Percentiles rank a stretch among this genome's conserved stretches.
Evolutionary conservation across 2,329 filamentous ascomycete genomes (phyloP).

Genomic region (Stagonosporopsis chrysanthemi): DNA sequence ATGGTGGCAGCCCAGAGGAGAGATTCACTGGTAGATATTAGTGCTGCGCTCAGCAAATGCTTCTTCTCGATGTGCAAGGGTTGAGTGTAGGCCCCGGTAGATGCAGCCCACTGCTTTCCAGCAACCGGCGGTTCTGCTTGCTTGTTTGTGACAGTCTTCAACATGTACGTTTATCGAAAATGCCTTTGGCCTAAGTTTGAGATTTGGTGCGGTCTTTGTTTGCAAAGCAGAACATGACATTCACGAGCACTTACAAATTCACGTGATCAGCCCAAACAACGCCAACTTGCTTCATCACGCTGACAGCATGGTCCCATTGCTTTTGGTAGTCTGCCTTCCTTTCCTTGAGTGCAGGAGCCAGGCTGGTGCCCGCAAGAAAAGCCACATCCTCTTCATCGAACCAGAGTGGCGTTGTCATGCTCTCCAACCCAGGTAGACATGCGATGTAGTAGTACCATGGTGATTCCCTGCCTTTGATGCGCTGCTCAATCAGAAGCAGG

Average conservation of each 20-base stretch:
- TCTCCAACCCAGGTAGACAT: constrained; percentile 41
- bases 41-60: constrained; percentile 9
- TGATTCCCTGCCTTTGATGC: constrained; percentile 31
- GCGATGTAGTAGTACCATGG: constrained; percentile 49
- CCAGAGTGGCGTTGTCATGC: constrained; percentile 49
- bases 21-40: constrained; percentile 51
- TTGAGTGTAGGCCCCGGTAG: not conserved
- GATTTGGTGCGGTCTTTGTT: too few relatives aligned
- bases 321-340: constrained; percentile 29
- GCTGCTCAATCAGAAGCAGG: constrained; percentile 49
- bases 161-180: too few relatives aligned
- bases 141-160: too few relatives aligned
- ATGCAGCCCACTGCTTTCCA: too few relatives aligned
- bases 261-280: constrained; percentile 26
- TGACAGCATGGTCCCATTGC: constrained; percentile 36
- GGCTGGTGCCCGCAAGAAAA: constrained; percentile 47
- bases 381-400: constrained; percentile 45
- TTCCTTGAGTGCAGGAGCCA: constrained; percentile 36
- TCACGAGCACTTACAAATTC: constrained; percentile 34
- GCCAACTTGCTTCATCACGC: constrained; percentile 28
- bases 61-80: not conserved
- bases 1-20: constrained; percentile 61
- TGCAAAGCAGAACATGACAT: not conserved
- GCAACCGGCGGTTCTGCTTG: not conserved
- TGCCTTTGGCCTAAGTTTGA: too few relatives aligned